Percentiles rank a stretch among this genome's conserved stretches.
Evolutionary conservation across 139 green algal genomes (phyloP).

Genomic region (Chlamydomonas urium): DNA sequence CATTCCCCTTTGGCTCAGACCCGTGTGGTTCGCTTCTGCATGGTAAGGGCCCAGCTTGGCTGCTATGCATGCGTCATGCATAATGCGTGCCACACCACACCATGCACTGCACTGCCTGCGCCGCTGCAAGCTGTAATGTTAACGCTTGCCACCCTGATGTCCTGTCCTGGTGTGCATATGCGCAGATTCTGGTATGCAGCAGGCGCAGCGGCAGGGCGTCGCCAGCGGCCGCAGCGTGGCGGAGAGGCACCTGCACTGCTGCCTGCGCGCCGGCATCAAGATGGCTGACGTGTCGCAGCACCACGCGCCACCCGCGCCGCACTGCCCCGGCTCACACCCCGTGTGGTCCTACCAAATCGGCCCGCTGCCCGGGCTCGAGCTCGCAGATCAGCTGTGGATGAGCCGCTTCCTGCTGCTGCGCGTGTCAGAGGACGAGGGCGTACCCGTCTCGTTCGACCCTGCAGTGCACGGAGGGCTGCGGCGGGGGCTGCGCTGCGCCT

Average conservation of each 20-base stretch:
- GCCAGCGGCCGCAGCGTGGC: slow-evolving; percentile 8
- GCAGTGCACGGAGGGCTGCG: slow-evolving; percentile 49
- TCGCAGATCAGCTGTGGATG: slow-evolving; percentile 71
- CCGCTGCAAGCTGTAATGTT: not conserved
- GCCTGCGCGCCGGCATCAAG: slow-evolving; percentile 31
- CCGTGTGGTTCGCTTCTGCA: not conserved
- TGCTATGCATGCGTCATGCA: not conserved
- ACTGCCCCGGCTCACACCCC: too few relatives aligned
- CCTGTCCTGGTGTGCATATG: not conserved
- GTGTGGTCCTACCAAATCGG: slow-evolving; percentile 61
- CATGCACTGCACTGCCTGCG: not conserved
- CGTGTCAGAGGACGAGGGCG: slow-evolving; percentile 43
- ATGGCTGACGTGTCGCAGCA: slow-evolving; percentile 15
- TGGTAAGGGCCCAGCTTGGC: not conserved
- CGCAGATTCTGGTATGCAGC: not conserved
- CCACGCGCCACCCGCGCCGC: not conserved
- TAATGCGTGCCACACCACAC: not conserved
- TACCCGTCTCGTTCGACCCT: slow-evolving; percentile 57
- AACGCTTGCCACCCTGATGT: not conserved
- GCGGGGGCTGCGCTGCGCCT: slow-evolving; percentile 48
- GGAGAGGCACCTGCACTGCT: slow-evolving; percentile 26
- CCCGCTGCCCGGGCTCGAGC: slow-evolving; percentile 56
- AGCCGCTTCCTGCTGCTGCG: slow-evolving; percentile 66
- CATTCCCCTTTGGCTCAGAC: too few relatives aligned
- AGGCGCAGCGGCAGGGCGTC: not conserved